A percentile compares a stretch with the other conserved stretches of the same genome.
phyloP scores from a whole-genome alignment of 352 stramenopile species.

The Globisporangium iwayamae region DNA sequence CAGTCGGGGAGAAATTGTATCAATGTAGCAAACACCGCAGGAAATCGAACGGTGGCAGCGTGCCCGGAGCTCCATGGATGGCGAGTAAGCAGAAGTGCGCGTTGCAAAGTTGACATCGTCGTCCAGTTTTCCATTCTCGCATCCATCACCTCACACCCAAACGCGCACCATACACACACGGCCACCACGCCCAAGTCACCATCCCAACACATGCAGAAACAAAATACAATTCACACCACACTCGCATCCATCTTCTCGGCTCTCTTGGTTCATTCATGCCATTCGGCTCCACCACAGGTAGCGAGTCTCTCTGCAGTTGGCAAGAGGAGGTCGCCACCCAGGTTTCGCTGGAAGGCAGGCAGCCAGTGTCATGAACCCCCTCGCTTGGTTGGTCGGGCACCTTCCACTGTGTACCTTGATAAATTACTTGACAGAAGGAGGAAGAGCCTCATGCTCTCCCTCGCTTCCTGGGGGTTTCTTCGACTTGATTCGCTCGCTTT shows the following conservation, averaged over 20 bases:
- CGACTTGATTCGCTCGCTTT: neutral
- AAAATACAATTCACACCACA: constrained; percentile 11
- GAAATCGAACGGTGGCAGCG: neutral
- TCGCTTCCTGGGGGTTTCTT: constrained; percentile 4
- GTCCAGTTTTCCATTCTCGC: neutral
- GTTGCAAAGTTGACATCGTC: neutral
- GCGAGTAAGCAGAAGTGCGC: constrained; percentile 1
- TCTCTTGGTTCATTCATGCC: neutral
- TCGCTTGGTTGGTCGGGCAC: neutral
- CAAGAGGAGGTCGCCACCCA: constrained; percentile 2
- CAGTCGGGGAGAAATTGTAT: constrained; percentile 5
- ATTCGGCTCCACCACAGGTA: neutral
- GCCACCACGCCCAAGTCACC: constrained; percentile 1
- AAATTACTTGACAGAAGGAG: constrained; percentile 22
- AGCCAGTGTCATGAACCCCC: constrained; percentile 4
- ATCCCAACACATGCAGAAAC: constrained; percentile 13
- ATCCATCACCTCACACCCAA: constrained; percentile 1
- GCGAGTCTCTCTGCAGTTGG: constrained; percentile 9
- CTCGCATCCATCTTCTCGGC: neutral
- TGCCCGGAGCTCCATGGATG: neutral
- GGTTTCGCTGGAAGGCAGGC: neutral
- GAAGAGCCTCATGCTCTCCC: constrained; percentile 26
- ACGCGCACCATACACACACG: constrained; percentile 1
- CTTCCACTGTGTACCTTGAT: constrained; percentile 18
- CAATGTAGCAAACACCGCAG: neutral